A percentile compares a stretch with the other conserved stretches of the same genome.
Conservation (phyloP, 1,284 basidiomycete genomes). For the Anthracocystis panici-leucophaei region DNA sequence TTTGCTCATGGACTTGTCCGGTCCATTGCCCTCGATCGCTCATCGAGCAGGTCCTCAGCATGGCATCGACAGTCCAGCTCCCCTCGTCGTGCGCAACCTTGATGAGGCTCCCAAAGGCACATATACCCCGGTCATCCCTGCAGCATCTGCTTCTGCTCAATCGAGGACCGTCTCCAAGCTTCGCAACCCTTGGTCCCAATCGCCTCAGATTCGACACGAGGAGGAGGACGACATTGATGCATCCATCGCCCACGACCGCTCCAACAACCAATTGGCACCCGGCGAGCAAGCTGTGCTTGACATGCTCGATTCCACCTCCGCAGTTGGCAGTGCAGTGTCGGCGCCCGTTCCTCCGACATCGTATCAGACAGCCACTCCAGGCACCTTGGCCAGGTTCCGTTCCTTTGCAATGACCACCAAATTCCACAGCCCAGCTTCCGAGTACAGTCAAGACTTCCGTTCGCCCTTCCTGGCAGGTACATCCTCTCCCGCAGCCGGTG, state of each 20-base stretch:
- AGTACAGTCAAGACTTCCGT: constrained; percentile 43
- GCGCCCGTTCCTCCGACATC: constrained; percentile 30
- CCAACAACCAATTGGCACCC: constrained; percentile 22
- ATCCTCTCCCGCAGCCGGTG: constrained; percentile 39
- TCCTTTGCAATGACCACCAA: constrained; percentile 38
- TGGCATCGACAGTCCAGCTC: constrained; percentile 1
- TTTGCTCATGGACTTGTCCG: constrained; percentile 26
- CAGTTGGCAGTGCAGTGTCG: constrained; percentile 19
- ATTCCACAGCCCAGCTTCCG: constrained; percentile 41
- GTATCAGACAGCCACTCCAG: constrained; percentile 40
- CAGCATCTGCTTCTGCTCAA: constrained; percentile 28
- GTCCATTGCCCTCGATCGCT: constrained; percentile 30
- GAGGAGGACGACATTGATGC: constrained; percentile 47
- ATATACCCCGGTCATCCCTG: constrained; percentile 41
- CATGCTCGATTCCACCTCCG: constrained; percentile 53
- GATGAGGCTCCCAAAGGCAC: constrained; percentile 53
- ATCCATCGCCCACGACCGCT: constrained; percentile 40
- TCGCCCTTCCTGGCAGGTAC: constrained; percentile 39
- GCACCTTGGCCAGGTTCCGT: constrained; percentile 30
- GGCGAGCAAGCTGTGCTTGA: constrained; percentile 54
- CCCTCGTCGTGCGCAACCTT: constrained; percentile 53
- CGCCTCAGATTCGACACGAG: constrained; percentile 26
- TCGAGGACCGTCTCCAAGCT: constrained; percentile 14
- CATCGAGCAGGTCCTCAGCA: not conserved
- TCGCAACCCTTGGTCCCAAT: constrained; percentile 42